A percentile compares a stretch with the other conserved stretches of the same genome.
phyloP scores from a whole-genome alignment of 495 filamentous ascomycete genomes.

The Talaromyces liani region DNA sequence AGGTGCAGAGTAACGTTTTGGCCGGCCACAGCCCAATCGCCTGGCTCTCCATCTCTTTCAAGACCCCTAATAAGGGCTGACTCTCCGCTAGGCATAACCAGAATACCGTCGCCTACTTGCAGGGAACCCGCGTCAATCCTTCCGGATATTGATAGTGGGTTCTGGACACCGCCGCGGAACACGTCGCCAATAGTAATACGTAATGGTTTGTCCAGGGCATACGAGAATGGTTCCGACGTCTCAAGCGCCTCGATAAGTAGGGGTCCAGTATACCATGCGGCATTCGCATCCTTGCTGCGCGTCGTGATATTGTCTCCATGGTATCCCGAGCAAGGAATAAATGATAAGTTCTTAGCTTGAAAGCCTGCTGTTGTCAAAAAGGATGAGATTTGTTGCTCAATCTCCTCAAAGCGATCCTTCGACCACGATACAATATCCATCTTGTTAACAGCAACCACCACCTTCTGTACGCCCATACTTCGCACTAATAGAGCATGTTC shows the following conservation, averaged over 20 bases:
- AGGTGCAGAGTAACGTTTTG: conserved; percentile 82
- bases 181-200: conserved; percentile 78
- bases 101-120: conserved; percentile 73
- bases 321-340: conserved; percentile 84
- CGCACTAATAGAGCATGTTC: conserved; percentile 86
- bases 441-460: conserved; percentile 93
- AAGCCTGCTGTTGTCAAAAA: conserved; percentile 82
- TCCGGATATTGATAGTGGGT: conserved; percentile 73
- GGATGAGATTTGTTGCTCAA: conserved; percentile 70
- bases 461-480: conserved; percentile 81
- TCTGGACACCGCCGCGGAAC: conserved; percentile 68
- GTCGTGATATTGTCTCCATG: conserved; percentile 77
- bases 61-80: conserved; percentile 71
- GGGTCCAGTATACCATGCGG: conserved; percentile 70
- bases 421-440: conserved; percentile 81
- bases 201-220: conserved; percentile 70
- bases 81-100: conserved; percentile 73
- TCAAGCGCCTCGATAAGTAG: conserved; percentile 82
- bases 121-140: conserved; percentile 78
- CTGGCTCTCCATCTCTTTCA: conserved; percentile 60
- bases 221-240: conserved; percentile 59
- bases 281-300: conserved; percentile 46
- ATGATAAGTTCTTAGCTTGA: conserved; percentile 66
- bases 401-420: conserved; percentile 73
- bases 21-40: conserved; percentile 92